Percentiles rank a stretch among this genome's conserved stretches.
Evolutionary conservation across 2,329 filamentous ascomycete genomes (phyloP).

Genomic region (Colletotrichum orbiculare): DNA sequence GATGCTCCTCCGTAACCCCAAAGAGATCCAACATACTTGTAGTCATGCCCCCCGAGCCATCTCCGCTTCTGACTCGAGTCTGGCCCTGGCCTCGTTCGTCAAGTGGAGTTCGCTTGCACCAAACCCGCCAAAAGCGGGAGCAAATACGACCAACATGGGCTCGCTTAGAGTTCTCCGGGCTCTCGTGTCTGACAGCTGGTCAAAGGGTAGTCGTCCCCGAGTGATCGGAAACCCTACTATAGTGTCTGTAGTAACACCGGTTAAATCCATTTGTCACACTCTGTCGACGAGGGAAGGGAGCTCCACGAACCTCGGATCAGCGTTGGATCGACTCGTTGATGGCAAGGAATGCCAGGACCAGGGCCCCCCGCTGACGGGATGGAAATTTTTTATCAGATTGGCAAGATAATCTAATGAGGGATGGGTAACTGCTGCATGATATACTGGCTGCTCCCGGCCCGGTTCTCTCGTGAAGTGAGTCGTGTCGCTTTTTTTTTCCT

Average conservation of each 20-base stretch:
- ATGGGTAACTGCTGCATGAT: constrained; percentile 4
- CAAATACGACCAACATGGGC: neutral
- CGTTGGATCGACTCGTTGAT: neutral
- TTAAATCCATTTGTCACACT: constrained; percentile 5
- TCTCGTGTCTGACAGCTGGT: neutral
- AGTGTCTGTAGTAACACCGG: too few species aligned
- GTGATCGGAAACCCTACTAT: neutral
- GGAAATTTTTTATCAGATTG: constrained; percentile 22
- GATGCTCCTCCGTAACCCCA: too few species aligned
- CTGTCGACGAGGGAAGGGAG: constrained; percentile 4
- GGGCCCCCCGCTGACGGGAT: constrained; percentile 3
- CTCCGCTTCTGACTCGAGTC: constrained; percentile 14
- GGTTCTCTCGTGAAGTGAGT: neutral
- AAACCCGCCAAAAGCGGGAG: constrained; percentile 10
- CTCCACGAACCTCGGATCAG: neutral
- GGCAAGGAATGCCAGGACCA: neutral
- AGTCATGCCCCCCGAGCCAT: neutral
- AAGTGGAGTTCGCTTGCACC: constrained; percentile 18
- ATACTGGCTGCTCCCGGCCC: neutral
- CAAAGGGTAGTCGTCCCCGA: neutral
- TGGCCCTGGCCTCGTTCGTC: constrained; percentile 4
- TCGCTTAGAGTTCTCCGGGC: constrained; percentile 3
- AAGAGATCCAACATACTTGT: neutral
- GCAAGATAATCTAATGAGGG: constrained; percentile 15
- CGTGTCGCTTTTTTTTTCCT: neutral